Evolutionary conservation across 495 filamentous ascomycete genomes (phyloP).

Genomic region (Annulohypoxylon moriforme): DNA sequence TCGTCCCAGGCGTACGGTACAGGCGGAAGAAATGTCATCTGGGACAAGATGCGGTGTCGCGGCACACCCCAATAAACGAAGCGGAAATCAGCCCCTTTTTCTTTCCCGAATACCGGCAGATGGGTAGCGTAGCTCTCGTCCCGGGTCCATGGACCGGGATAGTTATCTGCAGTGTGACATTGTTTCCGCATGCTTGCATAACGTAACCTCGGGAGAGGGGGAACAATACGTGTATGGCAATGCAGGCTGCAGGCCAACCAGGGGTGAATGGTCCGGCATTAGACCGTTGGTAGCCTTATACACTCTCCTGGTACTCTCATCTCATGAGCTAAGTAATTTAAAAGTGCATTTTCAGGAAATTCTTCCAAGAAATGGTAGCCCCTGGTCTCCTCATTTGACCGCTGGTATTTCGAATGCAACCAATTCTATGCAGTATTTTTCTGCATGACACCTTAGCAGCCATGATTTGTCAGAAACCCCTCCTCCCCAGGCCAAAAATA

Average conservation of each 20-base stretch:
- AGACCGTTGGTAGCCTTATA: not conserved
- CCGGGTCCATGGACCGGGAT: conserved; percentile 17
- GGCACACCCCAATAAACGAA: not conserved
- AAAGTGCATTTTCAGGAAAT: conserved; percentile 12
- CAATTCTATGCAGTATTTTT: not conserved
- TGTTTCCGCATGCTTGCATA: conserved; percentile 8
- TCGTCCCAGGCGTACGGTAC: not conserved
- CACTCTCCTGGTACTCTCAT: not conserved
- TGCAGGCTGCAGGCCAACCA: not conserved
- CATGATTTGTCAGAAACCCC: not conserved
- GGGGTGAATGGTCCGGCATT: not conserved
- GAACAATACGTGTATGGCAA: not conserved
- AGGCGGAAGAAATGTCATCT: not conserved
- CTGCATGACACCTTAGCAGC: not conserved
- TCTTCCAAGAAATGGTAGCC: not conserved
- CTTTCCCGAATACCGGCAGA: conserved; percentile 11
- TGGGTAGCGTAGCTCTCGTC: conserved; percentile 10
- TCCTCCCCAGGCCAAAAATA: not conserved
- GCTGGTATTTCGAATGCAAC: not conserved
- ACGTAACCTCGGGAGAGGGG: not conserved
- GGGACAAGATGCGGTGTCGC: conserved; percentile 3
- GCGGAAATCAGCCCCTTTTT: not conserved
- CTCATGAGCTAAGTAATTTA: not conserved
- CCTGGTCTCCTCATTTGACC: not conserved
- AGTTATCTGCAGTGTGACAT: conserved; percentile 26